These are phyloP conservation scores for Bruguiera gymnorhiza DNA, from an alignment of 345 rosid genomes.

Conservation along the genomic window DNA sequence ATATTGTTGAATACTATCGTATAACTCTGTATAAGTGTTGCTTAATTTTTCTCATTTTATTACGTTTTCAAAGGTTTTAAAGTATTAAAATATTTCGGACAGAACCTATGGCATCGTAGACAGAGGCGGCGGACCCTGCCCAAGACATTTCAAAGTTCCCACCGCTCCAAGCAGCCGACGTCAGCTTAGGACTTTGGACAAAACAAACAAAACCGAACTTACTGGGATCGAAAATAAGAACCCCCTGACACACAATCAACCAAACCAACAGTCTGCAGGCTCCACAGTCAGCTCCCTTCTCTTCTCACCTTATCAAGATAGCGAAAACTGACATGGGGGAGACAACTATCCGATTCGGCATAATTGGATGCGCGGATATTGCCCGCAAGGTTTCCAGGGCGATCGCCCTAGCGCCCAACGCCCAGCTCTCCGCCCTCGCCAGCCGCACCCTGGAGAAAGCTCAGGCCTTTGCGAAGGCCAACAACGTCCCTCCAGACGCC, in stretches of 20 bases:
- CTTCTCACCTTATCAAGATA: background rate
- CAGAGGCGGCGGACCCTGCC: no score
- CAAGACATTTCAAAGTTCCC: no score
- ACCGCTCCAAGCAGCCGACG: no score
- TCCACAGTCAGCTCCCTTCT: background rate
- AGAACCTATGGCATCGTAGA: no score
- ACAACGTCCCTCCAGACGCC: conserved; percentile 49
- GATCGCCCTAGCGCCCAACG: conserved; percentile 59
- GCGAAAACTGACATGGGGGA: conserved; percentile 25
- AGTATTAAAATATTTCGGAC: no score
- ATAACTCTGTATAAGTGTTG: no score
- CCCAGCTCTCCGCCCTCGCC: conserved; percentile 56
- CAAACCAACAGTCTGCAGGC: no score
- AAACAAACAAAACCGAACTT: background rate
- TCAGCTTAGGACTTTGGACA: background rate
- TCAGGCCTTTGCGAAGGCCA: conserved; percentile 49
- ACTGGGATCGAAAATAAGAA: background rate
- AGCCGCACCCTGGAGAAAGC: conserved; percentile 60
- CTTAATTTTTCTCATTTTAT: no score
- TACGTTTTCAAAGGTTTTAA: no score
- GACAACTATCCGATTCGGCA: conserved; percentile 46
- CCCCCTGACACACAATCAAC: background rate
- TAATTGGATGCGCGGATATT: conserved; percentile 66
- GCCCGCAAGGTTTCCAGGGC: conserved; percentile 74
- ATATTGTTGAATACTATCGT: no score